These are phyloP conservation scores for Fusarium verticillioides DNA, from an alignment of 2,329 filamentous ascomycete species.

Conservation along the genomic window DNA sequence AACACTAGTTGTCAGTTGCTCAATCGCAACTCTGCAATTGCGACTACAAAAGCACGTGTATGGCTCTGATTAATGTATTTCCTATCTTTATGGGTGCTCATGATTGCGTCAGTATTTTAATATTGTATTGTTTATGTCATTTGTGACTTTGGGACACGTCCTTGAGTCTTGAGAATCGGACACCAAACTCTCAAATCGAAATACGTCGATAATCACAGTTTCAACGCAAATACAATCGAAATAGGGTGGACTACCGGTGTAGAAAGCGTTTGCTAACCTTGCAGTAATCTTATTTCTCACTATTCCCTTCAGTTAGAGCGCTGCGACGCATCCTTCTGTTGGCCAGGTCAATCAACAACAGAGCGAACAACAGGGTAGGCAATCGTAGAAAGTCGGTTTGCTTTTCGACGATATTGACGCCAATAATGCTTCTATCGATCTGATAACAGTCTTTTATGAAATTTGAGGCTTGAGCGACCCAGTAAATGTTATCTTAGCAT, in stretches of 20 bases:
- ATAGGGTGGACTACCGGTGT: rapidly evolving
- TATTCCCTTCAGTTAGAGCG: background rate
- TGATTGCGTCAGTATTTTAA: rapidly evolving
- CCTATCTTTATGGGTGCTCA: rapidly evolving
- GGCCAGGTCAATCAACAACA: background rate
- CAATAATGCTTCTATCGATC: background rate
- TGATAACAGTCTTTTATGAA: rapidly evolving
- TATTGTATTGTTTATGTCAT: rapidly evolving
- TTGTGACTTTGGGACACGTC: background rate
- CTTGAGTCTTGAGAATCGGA: background rate
- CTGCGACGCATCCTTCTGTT: background rate
- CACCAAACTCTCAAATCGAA: rapidly evolving
- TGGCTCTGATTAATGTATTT: background rate
- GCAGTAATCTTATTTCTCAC: rapidly evolving
- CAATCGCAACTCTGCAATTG: background rate
- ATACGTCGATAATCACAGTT: background rate
- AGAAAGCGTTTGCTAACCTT: rapidly evolving
- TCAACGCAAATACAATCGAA: background rate
- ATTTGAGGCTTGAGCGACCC: rapidly evolving
- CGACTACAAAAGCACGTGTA: background rate
- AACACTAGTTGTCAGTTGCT: no score
- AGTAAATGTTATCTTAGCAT: rapidly evolving
- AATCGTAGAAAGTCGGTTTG: background rate
- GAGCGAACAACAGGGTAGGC: background rate
- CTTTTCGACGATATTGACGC: background rate